Evolutionary conservation across 306 rosid species (phyloP), one percentile per base, ranked within the genome.

Genomic region (Glycyrrhiza uralensis): DNA sequence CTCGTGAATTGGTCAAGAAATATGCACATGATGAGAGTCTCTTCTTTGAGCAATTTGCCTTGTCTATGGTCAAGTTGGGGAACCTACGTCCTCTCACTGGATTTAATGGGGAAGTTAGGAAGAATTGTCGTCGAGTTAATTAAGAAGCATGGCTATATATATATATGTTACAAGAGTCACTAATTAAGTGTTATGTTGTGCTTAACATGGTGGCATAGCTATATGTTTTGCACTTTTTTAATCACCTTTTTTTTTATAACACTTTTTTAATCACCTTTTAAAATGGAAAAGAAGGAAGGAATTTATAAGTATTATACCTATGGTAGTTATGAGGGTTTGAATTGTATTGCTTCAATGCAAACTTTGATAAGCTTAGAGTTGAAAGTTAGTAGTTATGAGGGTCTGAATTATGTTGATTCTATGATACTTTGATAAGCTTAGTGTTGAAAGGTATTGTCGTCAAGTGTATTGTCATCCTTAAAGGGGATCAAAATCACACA

Each of bases 21-120:
- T 92, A 82, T 64, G 90, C 89, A 10, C 66, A 77, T 17, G 81
- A 89, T 69, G 90, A 89, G 83, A 46, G 36, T 20, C 81, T 89
- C 38, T 92, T 92, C 87, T 87, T 84, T 71, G 63, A 81, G 30
- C 93, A 92, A 68, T 92, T 92, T 84, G 91, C 92, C 2, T 79
- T 66, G 55, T 92, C 97, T 5, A 87, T 92, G 97, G 79, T 87
- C 47, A 92, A 87, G 65, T 84, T 92, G 92, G 97, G 89, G 0
- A 86, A 77, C 66, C 82, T 89, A 0, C 85, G 66, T 20, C 96
- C 97, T 86, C 90, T 92, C 36, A 80, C 81, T 35, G 93, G 92
- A 22, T 79, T 32, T 7, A 77, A 81, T 20, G 97, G 97, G 30
- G 82, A 87, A 89, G 87, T 91, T 73, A 84, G 93, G 78, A 89